Evolutionary conservation across 306 rosid genomes (phyloP), one percentile per base, ranked within the genome.

Genomic region (Purshia tridentata): DNA sequence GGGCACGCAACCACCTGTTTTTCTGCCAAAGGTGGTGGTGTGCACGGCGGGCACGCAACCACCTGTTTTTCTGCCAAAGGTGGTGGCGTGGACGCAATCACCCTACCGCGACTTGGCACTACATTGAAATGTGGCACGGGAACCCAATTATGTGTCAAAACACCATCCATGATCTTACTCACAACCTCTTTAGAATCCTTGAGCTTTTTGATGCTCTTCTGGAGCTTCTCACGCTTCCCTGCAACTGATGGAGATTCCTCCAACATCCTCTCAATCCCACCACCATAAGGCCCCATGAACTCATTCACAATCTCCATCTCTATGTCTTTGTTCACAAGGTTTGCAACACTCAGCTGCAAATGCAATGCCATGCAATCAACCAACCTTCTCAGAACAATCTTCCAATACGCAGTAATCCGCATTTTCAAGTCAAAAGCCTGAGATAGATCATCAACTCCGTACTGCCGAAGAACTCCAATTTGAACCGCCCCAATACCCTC

Each of bases 401-500:
- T 59, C 19, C 19, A 7, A 13, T 13, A 35, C 0, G 65, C 65
- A 12, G 14, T 35, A 15, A n/a, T 13, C 15, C 40, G n/a, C 65
- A 35, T 59, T 59, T n/a, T 35, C 19, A 59, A 6, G 65, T 8
- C 40, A 13, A 59, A 35, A 16, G 65, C 65, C 5, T 40, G 20
- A 16, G 67, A 6, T 13, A 61, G 6, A 61, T 15, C 63, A 3
- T 3, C 10, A 0, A n/a, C n/a, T n/a, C 12, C 4, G 16, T 37
- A 15, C 0, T 11, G 9, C 48, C 47, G 16, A 1, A 68, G 47
- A 9, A 5, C n/a, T 51, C 9, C 49, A n/a, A 68, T 6, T 41
- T n/a, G 49, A 50, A 68, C 14, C 61, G 15, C 35, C 60, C 61
- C 72, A 35, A 51, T 35, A 6, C 61, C 72, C 2, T 68, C 72